Evolutionary conservation across 768 basidiomycete genomes (phyloP), one percentile per base, ranked within the genome.

Genomic region (Xanthoconium purpureum): DNA sequence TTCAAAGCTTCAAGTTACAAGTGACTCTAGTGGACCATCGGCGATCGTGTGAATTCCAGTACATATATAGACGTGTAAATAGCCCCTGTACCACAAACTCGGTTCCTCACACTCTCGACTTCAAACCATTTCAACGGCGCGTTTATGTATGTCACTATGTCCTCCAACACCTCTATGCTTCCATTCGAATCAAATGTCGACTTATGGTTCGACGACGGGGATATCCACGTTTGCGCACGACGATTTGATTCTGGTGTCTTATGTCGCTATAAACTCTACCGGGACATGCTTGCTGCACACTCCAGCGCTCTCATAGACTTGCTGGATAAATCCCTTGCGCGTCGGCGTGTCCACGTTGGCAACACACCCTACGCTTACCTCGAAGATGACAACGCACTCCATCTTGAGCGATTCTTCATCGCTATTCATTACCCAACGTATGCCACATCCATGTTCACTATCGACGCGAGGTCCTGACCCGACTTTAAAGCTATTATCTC

Each of bases 161-260:
- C 47, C 28, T 32, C 45, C 7, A 35, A 10, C 28, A 29, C 2
- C n/a, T 40, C 33, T 20, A 17, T 17, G 6, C 37, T 36, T n/a
- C 38, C 37, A 7, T 53, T 57, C 28, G 33, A 57, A 13, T n/a
- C 18, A 5, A 36, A 47, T n/a, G 39, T 42, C 20, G 51, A 57
- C 10, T 9, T 56, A 3, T 56, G 55, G 56, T 57, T 57, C 35
- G 52, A 56, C 17, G 55, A 53, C 28, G 52, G 56, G 33, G 56
- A 57, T 17, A 37, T 43, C 14, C 15, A 6, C n/a, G 14, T 48
- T 35, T 57, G 56, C 29, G 52, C 52, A 30, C 39, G 56, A 12
- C 52, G 52, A 37, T 57, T 47, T 12, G 56, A 48, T 24, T 48
- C 56, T 2, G 56, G 56, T 6, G 28, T 29, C 29, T 28, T 57